Evolutionary conservation across 2,329 filamentous ascomycete genomes (phyloP).

Genomic region (Talaromyces pinophilus): DNA sequence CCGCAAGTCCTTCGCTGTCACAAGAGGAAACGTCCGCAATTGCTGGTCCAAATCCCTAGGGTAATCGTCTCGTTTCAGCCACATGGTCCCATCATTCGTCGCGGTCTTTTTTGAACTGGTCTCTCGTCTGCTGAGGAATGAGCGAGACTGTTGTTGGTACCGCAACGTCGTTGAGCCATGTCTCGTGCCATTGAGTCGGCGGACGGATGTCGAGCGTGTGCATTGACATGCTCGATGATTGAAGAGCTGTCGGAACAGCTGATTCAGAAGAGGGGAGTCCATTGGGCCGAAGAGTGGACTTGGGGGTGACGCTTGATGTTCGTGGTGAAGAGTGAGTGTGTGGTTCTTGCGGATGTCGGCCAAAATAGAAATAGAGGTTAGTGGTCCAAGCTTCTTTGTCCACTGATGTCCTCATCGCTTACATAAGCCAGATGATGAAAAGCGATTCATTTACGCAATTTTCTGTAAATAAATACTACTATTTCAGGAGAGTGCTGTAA

Average conservation of each 20-base stretch:
- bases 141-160: constrained; percentile 37
- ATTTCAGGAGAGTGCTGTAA: neutral
- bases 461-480: neutral
- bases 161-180: constrained; percentile 22
- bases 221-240: constrained; percentile 68
- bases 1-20: constrained; percentile 79
- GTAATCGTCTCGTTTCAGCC: constrained; percentile 82
- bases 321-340: neutral
- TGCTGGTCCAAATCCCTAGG: constrained; percentile 77
- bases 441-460: neutral
- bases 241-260: constrained; percentile 83
- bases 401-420: constrained; percentile 23
- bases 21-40: constrained; percentile 76
- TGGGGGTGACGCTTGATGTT: neutral
- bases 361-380: constrained; percentile 23
- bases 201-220: constrained; percentile 24
- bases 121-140: constrained; percentile 38
- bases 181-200: constrained; percentile 18
- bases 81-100: constrained; percentile 64
- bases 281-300: constrained; percentile 50
- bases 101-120: constrained; percentile 41
- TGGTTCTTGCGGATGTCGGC: neutral
- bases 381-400: constrained; percentile 44
- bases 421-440: constrained; percentile 20
- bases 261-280: constrained; percentile 77